Evolutionary conservation across 805 yeast genomes (phyloP).

Genomic region (Starmera amethionina): DNA sequence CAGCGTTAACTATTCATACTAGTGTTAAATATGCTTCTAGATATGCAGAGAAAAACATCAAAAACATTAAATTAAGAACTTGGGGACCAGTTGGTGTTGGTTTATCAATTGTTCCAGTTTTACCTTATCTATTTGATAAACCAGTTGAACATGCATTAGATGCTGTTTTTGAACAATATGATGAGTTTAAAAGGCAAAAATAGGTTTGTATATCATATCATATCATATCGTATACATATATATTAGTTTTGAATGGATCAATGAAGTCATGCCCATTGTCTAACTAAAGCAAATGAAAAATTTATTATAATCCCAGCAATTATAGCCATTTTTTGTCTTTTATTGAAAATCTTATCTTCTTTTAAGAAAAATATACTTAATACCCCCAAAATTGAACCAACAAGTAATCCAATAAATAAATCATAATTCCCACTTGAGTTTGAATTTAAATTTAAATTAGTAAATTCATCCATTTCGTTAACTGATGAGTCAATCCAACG

Average conservation of each 20-base stretch:
- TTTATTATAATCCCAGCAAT: conserved; percentile 64
- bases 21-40: conserved; percentile 61
- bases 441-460: conserved; percentile 30
- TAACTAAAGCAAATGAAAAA: conserved; percentile 51
- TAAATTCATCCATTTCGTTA: conserved; percentile 35
- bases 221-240: neutral
- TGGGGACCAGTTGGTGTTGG: conserved; percentile 80
- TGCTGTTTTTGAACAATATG: conserved; percentile 34
- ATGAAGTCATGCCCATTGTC: conserved; percentile 21
- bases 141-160: conserved; percentile 70
- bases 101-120: conserved; percentile 61
- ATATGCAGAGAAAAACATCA: conserved; percentile 44
- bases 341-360: conserved; percentile 51
- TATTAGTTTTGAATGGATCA: neutral
- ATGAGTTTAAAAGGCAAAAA: conserved; percentile 1
- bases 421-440: conserved; percentile 49
- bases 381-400: conserved; percentile 73
- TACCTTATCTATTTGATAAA: conserved; percentile 74
- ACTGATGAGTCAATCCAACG: conserved; percentile 81
- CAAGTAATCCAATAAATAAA: conserved; percentile 54
- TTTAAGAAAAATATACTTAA: conserved; percentile 54
- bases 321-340: conserved; percentile 57
- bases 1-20: conserved; percentile 78
- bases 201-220: no score
- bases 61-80: conserved; percentile 36